Percentiles rank a stretch among this genome's conserved stretches.
These are phyloP conservation scores for Guillardia theta DNA, from an alignment of 78 protist genomes.

Conservation along the genomic window DNA sequence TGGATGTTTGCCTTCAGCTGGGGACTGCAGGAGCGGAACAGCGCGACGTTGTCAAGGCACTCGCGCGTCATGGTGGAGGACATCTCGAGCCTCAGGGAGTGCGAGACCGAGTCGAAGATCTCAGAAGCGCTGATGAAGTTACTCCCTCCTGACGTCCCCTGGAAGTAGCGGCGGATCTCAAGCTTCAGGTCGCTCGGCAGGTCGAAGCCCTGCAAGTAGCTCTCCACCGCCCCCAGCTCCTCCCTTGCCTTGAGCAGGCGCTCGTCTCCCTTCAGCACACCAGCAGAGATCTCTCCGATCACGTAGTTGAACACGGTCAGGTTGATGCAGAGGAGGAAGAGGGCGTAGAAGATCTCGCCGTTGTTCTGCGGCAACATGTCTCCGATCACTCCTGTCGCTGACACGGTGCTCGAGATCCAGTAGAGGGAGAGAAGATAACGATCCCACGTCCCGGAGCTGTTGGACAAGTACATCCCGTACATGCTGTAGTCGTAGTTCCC, in stretches of 20 bases:
- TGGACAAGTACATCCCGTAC: too few species aligned
- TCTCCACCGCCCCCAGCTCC: not conserved
- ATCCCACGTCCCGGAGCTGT: too few species aligned
- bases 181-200: not conserved
- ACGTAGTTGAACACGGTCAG: not conserved
- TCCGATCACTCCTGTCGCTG: not conserved
- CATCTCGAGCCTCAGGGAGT: not conserved
- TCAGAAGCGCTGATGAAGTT: not conserved
- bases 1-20: too few species aligned
- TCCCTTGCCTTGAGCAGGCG: not conserved
- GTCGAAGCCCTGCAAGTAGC: not conserved
- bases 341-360: not conserved
- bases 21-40: too few species aligned
- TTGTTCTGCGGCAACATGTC: not conserved
- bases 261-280: not conserved
- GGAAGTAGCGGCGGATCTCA: not conserved
- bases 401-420: not conserved
- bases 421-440: constrained; percentile 11
- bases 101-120: not conserved
- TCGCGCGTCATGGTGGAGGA: not conserved
- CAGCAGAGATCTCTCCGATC: not conserved
- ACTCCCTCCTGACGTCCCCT: not conserved
- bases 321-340: not conserved
- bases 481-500: too few species aligned
- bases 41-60: not conserved